Conservation (phyloP, 257 asterid species). For the Gardenia jasminoides region DNA sequence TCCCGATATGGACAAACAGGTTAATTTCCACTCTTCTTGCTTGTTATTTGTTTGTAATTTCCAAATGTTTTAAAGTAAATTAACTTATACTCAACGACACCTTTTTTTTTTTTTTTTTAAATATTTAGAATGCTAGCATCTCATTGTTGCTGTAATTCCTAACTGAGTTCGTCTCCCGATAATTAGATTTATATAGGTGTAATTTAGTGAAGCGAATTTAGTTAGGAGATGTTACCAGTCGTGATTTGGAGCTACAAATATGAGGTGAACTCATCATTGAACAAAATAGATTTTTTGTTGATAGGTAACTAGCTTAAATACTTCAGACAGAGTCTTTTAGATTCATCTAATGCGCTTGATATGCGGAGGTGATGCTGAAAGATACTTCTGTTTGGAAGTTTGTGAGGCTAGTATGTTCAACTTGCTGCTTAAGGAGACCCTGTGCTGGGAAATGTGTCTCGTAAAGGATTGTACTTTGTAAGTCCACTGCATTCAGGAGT, state of each 20-base stretch:
- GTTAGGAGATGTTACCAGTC: not conserved
- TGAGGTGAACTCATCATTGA: not conserved
- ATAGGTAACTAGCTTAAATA: not conserved
- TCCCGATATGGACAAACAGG: conserved; percentile 97
- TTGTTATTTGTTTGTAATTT: not conserved
- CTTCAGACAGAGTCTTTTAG: not conserved
- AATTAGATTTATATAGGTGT: not conserved
- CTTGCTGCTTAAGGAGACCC: not conserved
- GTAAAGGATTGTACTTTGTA: no score
- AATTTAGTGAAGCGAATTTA: not conserved
- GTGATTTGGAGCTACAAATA: not conserved
- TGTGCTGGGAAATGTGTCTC: not conserved
- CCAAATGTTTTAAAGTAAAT: no score
- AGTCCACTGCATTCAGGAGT: not conserved
- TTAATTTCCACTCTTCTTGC: conserved; percentile 3
- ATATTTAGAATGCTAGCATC: no score
- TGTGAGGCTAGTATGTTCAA: not conserved
- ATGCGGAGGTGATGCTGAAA: no score
- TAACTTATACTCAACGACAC: no score
- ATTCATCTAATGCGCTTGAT: not conserved
- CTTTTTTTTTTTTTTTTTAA: no score
- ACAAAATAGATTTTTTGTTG: no score
- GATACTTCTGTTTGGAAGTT: not conserved
- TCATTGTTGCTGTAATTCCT: not conserved
- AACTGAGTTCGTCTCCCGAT: not conserved